Evolutionary conservation across 2,329 filamentous ascomycete species (phyloP).

Genomic region (Hypocrella siamensis): DNA sequence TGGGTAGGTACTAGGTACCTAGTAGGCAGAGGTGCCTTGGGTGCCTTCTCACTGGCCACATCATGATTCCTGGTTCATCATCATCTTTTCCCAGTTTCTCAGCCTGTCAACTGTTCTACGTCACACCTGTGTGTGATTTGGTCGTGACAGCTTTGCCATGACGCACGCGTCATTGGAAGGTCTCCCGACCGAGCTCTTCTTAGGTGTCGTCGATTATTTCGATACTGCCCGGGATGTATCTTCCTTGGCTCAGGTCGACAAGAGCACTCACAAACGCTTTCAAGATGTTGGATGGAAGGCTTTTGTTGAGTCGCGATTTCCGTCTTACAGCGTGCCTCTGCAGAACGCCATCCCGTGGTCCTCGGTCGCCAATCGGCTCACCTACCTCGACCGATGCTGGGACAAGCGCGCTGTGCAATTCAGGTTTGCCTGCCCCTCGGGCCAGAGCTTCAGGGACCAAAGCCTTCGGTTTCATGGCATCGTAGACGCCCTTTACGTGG

Average conservation of each 20-base stretch:
- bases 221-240: slow-evolving; percentile 32
- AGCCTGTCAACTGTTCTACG: too few species aligned
- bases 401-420: slow-evolving; percentile 29
- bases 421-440: slow-evolving; percentile 7
- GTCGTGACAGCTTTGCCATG: too few species aligned
- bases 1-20: too few species aligned
- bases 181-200: slow-evolving; percentile 34
- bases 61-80: too few species aligned
- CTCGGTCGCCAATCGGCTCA: slow-evolving; percentile 27
- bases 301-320: slow-evolving; percentile 30
- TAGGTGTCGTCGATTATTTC: slow-evolving; percentile 30
- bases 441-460: slow-evolving; percentile 14
- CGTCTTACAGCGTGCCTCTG: slow-evolving; percentile 17
- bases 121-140: too few species aligned
- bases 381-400: slow-evolving; percentile 37
- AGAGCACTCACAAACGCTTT: slow-evolving; percentile 21
- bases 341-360: slow-evolving; percentile 15
- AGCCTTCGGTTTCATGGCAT: slow-evolving; percentile 28
- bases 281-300: slow-evolving; percentile 30
- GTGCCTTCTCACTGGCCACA: too few species aligned
- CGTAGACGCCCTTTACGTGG: slow-evolving; percentile 26
- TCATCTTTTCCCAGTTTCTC: too few species aligned
- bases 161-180: slow-evolving; percentile 17
- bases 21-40: too few species aligned
- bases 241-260: slow-evolving; percentile 22